Evolutionary conservation across 352 stramenopile genomes (phyloP), one percentile per base, ranked within the genome.

Genomic region (Phytopythium ostracodes): DNA sequence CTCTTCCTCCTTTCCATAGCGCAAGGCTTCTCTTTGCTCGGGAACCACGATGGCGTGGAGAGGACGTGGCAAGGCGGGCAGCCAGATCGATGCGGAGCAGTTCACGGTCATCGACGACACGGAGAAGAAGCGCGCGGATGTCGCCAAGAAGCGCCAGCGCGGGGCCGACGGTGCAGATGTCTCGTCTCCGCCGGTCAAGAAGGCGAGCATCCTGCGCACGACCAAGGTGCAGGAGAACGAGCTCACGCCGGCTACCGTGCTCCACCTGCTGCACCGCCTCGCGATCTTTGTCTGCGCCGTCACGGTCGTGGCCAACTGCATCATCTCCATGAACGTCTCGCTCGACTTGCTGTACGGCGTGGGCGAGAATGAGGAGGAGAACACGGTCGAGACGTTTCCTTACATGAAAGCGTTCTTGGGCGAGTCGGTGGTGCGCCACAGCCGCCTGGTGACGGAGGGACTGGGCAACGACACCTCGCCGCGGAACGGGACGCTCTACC

Each of bases 401-500:
- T 42, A 8, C 50, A 56, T 56, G 50, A 35, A 56, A 4, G 14
- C 10, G 2, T 43, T 43, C 50, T 14, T 56, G 17, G 31, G 31
- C 14, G 50, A 56, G 27, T 43, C 27, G 12, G 27, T 43, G 12
- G 50, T 87, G 2, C 56, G 57, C 12, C 38, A 66, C 17, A 84
- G 77, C 2, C 63, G 63, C 8, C 65, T 84, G 6, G 54, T 87
- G 2, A 60, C 57, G 27, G 0, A 75, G 20, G 52, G 60, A 0
- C 63, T 84, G 0, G 56, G 44, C 4, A 63, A 70, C 25, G 62
- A 64, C 8, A 81, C 71, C 0, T 42, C 49, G 2, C 67, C 67
- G 11, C 65, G 67, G 35, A 70, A 71, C 12, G 66, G 72, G n/a
- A 63, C 77, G 0, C 33, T 84, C n/a, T 87, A 79, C 51, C 66